These are phyloP conservation scores for Malassezia obtusa DNA, from an alignment of 1,284 basidiomycete genomes.

Conservation along the genomic window DNA sequence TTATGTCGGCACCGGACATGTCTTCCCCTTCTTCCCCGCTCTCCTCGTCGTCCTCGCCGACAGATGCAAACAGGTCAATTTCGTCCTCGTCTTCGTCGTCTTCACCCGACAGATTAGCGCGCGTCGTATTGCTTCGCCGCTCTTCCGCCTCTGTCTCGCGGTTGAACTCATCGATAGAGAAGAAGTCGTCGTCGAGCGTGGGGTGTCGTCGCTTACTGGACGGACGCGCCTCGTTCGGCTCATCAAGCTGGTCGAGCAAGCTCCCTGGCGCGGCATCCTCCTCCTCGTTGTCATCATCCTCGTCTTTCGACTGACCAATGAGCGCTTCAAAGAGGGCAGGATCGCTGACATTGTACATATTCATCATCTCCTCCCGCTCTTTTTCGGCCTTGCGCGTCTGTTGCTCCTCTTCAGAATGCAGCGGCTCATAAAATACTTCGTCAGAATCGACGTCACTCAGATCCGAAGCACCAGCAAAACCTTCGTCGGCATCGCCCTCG, in stretches of 20 bases:
- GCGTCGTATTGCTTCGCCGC: constrained; percentile 55
- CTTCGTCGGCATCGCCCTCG: constrained; percentile 21
- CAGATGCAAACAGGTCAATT: constrained; percentile 10
- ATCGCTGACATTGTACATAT: constrained; percentile 14
- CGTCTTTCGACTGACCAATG: constrained; percentile 19
- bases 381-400: constrained; percentile 29
- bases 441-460: constrained; percentile 33
- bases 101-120: constrained; percentile 47
- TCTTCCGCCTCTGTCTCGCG: constrained; percentile 72
- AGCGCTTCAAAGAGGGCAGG: constrained; percentile 13
- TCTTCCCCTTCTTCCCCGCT: constrained; percentile 17
- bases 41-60: constrained; percentile 24
- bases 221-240: constrained; percentile 10
- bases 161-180: constrained; percentile 80
- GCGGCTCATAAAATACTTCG: constrained; percentile 36
- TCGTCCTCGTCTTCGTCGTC: constrained; percentile 20
- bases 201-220: constrained; percentile 49
- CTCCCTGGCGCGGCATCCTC: constrained; percentile 44
- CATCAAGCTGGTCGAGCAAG: constrained; percentile 29
- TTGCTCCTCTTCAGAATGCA: constrained; percentile 40
- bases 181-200: constrained; percentile 84
- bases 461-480: constrained; percentile 42
- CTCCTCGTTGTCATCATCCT: constrained; percentile 15
- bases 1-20: constrained; percentile 41
- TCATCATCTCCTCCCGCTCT: constrained; percentile 22